A percentile compares a stretch with the other conserved stretches of the same genome.
Evolutionary conservation across 257 asterid genomes (phyloP).

Genomic region (Solanum lycopersicoides): DNA sequence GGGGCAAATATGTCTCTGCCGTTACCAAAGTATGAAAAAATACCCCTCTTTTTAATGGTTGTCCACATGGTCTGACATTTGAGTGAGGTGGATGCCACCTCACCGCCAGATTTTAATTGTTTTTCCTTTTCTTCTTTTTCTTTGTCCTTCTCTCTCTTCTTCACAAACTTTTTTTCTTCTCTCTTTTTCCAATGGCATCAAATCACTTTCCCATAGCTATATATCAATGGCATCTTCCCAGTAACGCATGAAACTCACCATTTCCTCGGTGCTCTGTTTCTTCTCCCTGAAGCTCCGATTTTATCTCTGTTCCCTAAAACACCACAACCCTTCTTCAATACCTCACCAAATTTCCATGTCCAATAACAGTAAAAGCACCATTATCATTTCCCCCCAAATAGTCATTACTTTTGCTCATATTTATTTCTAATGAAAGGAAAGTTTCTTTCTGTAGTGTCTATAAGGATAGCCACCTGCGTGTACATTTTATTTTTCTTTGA

Average conservation of each 20-base stretch:
- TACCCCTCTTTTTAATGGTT: background rate
- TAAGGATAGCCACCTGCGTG: background rate
- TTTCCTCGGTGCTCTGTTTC: background rate
- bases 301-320: background rate
- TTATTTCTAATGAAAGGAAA: background rate
- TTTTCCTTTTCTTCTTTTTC: background rate
- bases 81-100: background rate
- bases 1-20: background rate
- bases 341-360: background rate
- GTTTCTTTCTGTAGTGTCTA: background rate
- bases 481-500: background rate
- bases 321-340: background rate
- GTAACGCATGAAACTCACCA: background rate
- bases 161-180: background rate
- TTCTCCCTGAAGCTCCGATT: background rate
- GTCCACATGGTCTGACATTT: background rate
- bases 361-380: background rate
- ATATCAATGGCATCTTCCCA: background rate
- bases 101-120: background rate
- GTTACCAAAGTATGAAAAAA: background rate
- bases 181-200: background rate
- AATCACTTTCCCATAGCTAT: background rate
- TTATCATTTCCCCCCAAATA: background rate
- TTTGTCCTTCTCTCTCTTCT: background rate
- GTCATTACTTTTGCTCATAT: background rate